Conservation (phyloP, 257 asterid species). For the Marsdenia floribunda region DNA sequence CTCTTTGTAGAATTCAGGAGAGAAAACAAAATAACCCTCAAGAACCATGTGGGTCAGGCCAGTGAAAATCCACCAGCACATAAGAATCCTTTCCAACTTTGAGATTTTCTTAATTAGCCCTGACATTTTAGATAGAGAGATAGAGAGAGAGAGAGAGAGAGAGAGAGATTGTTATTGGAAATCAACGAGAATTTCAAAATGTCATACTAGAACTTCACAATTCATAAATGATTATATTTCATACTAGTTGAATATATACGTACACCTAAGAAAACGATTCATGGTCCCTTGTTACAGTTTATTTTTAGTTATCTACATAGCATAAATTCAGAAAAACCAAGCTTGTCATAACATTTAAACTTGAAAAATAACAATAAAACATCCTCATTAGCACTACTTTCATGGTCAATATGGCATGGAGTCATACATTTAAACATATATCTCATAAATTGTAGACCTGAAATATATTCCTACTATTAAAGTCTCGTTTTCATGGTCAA, state of each 20-base stretch:
- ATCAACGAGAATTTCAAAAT: not conserved
- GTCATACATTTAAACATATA: not conserved
- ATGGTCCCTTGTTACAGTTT: not conserved
- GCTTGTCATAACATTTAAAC: not conserved
- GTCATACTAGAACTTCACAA: not conserved
- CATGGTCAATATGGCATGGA: not conserved
- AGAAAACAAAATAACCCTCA: slow-evolving; percentile 75
- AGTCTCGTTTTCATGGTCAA: not conserved
- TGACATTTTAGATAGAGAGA: slow-evolving; percentile 25
- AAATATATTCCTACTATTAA: not conserved
- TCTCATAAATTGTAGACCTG: not conserved
- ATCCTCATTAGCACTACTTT: not conserved
- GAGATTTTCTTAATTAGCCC: slow-evolving; percentile 60
- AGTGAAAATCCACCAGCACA: slow-evolving; percentile 99
- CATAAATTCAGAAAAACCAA: not conserved
- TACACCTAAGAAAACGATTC: not conserved
- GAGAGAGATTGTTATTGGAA: not conserved
- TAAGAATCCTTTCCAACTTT: slow-evolving; percentile 59
- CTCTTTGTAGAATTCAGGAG: slow-evolving; percentile 73
- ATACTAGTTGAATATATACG: not conserved
- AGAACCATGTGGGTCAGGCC: slow-evolving; percentile 86
- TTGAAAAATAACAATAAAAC: not conserved
- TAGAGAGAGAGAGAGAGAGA: slow-evolving; percentile 4
- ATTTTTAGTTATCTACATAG: not conserved
- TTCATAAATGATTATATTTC: not conserved